Percentiles rank a stretch among this genome's conserved stretches.
Evolutionary conservation across 2,329 filamentous ascomycete genomes (phyloP).

Genomic region (Colletotrichum filicis): DNA sequence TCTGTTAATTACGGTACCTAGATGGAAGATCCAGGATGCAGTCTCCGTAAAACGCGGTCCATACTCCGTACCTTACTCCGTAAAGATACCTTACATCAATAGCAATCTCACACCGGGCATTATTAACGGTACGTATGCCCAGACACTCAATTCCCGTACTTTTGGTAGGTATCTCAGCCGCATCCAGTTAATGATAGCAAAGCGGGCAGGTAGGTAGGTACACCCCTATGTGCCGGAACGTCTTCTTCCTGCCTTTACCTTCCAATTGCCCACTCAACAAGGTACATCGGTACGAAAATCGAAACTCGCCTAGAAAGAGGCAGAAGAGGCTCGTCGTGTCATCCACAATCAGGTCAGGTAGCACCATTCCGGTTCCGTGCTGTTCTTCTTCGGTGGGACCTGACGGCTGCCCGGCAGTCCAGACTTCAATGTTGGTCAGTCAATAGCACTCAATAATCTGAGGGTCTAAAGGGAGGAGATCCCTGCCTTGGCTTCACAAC

Average conservation of each 20-base stretch:
- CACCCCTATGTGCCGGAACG: not conserved
- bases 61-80: too few relatives aligned
- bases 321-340: not conserved
- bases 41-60: not conserved
- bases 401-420: not conserved
- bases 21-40: slow-evolving; percentile 8
- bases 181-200: not conserved
- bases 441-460: not conserved
- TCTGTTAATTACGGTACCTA: not conserved
- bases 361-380: not conserved
- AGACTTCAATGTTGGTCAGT: not conserved
- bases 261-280: not conserved
- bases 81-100: slow-evolving; percentile 1
- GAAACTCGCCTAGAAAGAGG: not conserved
- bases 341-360: slow-evolving; percentile 9
- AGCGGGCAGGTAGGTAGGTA: not conserved
- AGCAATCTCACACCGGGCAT: not conserved
- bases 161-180: not conserved
- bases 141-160: not conserved
- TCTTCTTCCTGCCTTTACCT: not conserved
- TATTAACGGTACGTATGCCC: not conserved
- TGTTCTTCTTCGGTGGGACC: slow-evolving; percentile 15
- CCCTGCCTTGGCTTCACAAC: not conserved
- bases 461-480: not conserved
- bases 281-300: not conserved